Evolutionary conservation across 2,329 filamentous ascomycete genomes (phyloP).

Genomic region (Diaporthe capsici): DNA sequence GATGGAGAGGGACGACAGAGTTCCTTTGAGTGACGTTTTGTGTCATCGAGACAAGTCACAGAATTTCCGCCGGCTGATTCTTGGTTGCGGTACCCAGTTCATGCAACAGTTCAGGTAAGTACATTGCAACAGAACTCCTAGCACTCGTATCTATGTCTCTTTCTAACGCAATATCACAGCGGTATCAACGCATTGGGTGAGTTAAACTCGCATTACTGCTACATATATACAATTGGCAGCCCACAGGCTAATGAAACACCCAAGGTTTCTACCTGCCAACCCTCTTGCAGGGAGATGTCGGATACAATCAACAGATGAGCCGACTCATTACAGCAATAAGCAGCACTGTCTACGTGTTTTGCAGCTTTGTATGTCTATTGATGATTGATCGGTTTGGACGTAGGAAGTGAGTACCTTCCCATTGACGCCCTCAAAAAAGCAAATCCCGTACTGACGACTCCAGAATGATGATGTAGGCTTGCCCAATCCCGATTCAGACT

Average conservation of each 20-base stretch:
- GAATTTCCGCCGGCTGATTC: constrained; percentile 53
- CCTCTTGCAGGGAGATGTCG: constrained; percentile 68
- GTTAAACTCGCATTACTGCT: neutral
- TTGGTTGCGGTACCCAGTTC: constrained; percentile 60
- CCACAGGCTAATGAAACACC: neutral
- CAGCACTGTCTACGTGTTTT: constrained; percentile 55
- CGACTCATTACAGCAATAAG: constrained; percentile 69
- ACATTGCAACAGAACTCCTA: neutral
- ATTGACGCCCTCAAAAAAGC: no score
- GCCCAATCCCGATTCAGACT: fast-evolving
- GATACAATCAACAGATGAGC: constrained; percentile 59
- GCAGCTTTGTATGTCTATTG: constrained; percentile 54
- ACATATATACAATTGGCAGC: neutral
- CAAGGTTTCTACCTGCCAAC: constrained; percentile 65
- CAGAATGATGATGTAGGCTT: constrained; percentile 55
- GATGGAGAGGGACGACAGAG: constrained; percentile 52
- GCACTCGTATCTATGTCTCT: neutral
- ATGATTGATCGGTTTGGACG: constrained; percentile 58
- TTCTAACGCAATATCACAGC: neutral
- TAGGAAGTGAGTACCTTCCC: constrained; percentile 50
- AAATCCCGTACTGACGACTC: neutral
- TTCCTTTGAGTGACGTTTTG: constrained; percentile 52
- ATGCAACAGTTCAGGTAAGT: constrained; percentile 60
- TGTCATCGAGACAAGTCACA: constrained; percentile 55
- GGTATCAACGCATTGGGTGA: constrained; percentile 39